Evolutionary conservation across 1,139 yeast genomes (phyloP).

Genomic region (Pichia sp.): DNA sequence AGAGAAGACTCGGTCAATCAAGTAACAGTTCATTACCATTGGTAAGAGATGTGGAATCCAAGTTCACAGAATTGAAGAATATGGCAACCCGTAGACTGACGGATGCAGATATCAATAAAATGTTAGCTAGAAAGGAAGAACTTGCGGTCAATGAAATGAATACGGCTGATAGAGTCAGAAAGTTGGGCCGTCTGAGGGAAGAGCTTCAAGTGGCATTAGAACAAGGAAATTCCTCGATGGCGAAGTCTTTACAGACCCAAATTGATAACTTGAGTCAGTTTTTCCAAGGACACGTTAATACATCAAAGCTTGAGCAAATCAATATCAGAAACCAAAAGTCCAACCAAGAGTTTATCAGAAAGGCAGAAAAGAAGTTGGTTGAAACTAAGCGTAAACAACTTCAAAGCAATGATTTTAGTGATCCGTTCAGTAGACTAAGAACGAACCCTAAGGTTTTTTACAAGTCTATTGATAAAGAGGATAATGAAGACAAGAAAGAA

Average conservation of each 20-base stretch:
- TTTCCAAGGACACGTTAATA: slow-evolving; percentile 12
- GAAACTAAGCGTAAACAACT: slow-evolving; percentile 47
- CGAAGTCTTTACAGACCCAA: slow-evolving; percentile 48
- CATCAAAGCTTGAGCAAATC: slow-evolving; percentile 46
- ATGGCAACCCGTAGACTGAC: slow-evolving; percentile 64
- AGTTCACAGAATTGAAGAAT: slow-evolving; percentile 50
- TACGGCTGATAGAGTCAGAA: slow-evolving; percentile 75
- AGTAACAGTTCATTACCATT: slow-evolving; percentile 59
- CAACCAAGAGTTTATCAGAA: slow-evolving; percentile 68
- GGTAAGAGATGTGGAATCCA: slow-evolving; percentile 57
- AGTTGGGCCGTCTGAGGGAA: slow-evolving; percentile 66
- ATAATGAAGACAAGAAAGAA: slow-evolving; percentile 10
- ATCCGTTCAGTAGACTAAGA: slow-evolving; percentile 86
- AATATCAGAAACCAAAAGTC: slow-evolving; percentile 78
- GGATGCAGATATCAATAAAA: slow-evolving; percentile 69
- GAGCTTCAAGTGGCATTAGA: slow-evolving; percentile 73
- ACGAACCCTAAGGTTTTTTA: slow-evolving; percentile 84
- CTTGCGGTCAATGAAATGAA: slow-evolving; percentile 39
- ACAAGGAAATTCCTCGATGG: slow-evolving; percentile 45
- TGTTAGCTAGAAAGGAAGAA: slow-evolving; percentile 66
- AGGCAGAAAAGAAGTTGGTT: slow-evolving; percentile 65
- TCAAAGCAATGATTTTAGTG: slow-evolving; percentile 41
- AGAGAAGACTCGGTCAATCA: slow-evolving; percentile 45
- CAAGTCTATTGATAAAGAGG: slow-evolving; percentile 16
- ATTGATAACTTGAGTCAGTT: slow-evolving; percentile 31